These are phyloP conservation scores for Fusarium praegraminearum DNA, from an alignment of 2,329 filamentous ascomycete species.

Conservation along the genomic window DNA sequence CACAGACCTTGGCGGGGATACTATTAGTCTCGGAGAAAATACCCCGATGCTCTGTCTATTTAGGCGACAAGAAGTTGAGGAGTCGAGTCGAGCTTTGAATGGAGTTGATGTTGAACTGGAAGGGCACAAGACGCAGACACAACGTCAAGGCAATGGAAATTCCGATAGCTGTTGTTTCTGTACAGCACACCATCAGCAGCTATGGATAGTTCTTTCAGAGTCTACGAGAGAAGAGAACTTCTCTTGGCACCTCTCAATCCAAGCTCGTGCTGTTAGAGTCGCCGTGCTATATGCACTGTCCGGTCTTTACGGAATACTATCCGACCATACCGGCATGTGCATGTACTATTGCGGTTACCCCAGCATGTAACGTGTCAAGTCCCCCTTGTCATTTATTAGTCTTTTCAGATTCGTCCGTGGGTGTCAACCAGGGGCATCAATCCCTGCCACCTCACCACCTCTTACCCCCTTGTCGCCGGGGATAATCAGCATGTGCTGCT, in stretches of 20 bases:
- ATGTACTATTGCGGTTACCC: constrained; percentile 19
- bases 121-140: not conserved
- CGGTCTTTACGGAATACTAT: constrained; percentile 2
- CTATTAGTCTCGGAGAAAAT: constrained; percentile 6
- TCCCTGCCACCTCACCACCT: constrained; percentile 36
- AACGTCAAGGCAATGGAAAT: not conserved
- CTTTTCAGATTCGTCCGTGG: constrained; percentile 35
- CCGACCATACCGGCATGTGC: constrained; percentile 2
- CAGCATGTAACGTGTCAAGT: constrained; percentile 40
- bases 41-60: not conserved
- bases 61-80: not conserved
- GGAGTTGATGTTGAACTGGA: not conserved
- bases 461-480: constrained; percentile 29
- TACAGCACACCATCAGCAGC: constrained; percentile 1
- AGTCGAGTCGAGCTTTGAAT: not conserved
- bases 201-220: not conserved
- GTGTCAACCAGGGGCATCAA: constrained; percentile 3
- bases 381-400: constrained; percentile 34
- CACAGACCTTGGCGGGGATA: constrained; percentile 2
- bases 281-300: constrained; percentile 17
- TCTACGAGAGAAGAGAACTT: constrained; percentile 5
- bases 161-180: not conserved
- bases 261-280: not conserved
- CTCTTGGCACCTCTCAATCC: constrained; percentile 10
- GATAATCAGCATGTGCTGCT: constrained; percentile 28